Evolutionary conservation across 352 stramenopile species (phyloP), one percentile per base, ranked within the genome.

Genomic region (Phytopythium sindhum): DNA sequence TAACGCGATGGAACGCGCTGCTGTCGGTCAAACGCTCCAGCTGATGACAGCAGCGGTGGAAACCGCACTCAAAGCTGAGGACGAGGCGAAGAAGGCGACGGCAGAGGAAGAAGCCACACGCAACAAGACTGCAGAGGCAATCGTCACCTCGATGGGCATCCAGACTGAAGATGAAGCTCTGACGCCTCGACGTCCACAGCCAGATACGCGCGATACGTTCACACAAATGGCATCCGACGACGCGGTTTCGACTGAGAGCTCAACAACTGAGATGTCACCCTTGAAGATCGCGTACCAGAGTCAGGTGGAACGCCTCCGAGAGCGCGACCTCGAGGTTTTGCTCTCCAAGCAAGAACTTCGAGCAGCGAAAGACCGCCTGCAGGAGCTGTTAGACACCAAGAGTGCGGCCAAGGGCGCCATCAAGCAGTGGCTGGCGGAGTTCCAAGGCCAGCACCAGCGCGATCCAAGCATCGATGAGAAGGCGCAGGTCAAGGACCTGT

Each of bases 391-490:
- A 17, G 72, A 77, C 33, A 53, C 37, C 6, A 91, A 92, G 61
- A 84, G 74, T 28, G 64, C 62, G 8, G 74, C 79, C 9, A 94
- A 94, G 65, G 62, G 50, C 1, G 52, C 60, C 9, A 88, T 94
- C 57, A 94, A 90, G 67, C 52, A 65, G 8, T 94, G 83, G 85
- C 69, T 94, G 21, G 56, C 67, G 10, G 70, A 71, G 4, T 94
- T 94, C 39, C 72, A 88, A 59, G 48, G 53, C 14, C 63, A 70
- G 39, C 64, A 89, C 54, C 65, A 69, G 0, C 73, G 80, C 0
- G 83, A 91, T 0, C 85, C 83, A 8, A 78, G 72, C 26, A 84
- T 91, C n/a, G 75, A 90, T n/a, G 85, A 94, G 45, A 92, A 94
- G 54, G 73, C 83, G 10, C 72, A 84, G 41, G 85, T 91, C 33